Evolutionary conservation across 805 yeast genomes (phyloP), one percentile per base, ranked within the genome.

Genomic region (Yamadazyma scolyti): DNA sequence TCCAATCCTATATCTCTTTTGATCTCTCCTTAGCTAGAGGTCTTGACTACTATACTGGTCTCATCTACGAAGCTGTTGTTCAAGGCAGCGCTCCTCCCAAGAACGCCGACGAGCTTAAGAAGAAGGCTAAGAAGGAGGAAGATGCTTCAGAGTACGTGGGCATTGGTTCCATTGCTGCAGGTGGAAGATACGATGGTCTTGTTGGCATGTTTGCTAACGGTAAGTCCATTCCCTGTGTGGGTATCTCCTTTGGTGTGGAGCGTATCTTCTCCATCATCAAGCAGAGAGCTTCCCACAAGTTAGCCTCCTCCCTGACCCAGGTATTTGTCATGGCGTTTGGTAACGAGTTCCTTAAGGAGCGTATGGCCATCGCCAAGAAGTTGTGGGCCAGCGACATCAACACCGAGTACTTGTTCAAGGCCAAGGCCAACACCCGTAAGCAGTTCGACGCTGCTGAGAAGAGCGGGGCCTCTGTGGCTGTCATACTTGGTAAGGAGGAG

Each of bases 381-480:
- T 72, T 93, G 47, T 93, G 98, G 98, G 69, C 68, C 23, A 82
- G 82, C 6, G 96, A 93, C 20, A 79, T 93, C 43, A 94, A 86
- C 55, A 71, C 95, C 27, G 98, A 93, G 65, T 94, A 79, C 58
- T 71, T 90, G 40, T 93, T 86, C 69, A 93, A 93, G 62, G 75
- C 86, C 34, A 93, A 93, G 68, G 95, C 94, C 34, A 93, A 93
- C 58, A 83, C 88, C 36, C 82, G 95, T 58, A 93, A 90, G 60
- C 98, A 93, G 65, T 93, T 93, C 43, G 97, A 90, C 48, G 95
- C 96, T 30, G 97, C 98, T 25, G 98, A 93, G 49, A 89, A 86
- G 61, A 68, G 87, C 2, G 97, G 96, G 15, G 86, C 95, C 48
- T 81, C 88, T 37, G 48, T 88, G 26, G 96, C 93, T 9, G 95